These are phyloP conservation scores for Trametes cinnabarina DNA, from an alignment of 768 basidiomycete genomes.

Conservation along the genomic window DNA sequence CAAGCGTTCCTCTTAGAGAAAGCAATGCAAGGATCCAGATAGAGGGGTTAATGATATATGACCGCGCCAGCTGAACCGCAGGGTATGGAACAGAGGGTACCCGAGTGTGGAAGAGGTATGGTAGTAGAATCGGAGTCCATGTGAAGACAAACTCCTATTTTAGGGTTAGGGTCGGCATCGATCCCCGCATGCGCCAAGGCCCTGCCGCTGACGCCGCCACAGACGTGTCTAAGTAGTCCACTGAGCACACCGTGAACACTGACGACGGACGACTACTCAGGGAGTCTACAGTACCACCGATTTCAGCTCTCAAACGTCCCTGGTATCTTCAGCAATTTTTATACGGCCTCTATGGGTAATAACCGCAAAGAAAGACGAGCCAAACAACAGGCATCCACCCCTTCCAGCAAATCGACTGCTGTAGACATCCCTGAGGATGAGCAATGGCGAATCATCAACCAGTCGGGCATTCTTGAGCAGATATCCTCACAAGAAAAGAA, in stretches of 20 bases:
- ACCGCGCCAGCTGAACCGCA: too few species aligned
- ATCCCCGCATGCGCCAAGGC: background rate
- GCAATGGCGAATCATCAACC: conserved; percentile 72
- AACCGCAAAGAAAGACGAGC: conserved; percentile 19
- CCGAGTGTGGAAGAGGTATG: background rate
- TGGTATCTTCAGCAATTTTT: too few species aligned
- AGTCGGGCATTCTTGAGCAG: conserved; percentile 47
- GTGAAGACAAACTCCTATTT: background rate
- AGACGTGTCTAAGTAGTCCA: too few species aligned
- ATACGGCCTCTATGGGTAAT: conserved; percentile 27
- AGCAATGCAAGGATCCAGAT: too few species aligned
- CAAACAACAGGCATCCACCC: background rate
- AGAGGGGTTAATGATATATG: too few species aligned
- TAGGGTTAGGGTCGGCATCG: conserved; percentile 7
- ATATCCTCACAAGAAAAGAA: background rate
- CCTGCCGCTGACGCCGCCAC: background rate
- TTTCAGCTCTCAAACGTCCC: too few species aligned
- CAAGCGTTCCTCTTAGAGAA: too few species aligned
- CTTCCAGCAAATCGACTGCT: background rate
- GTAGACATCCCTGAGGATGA: conserved; percentile 67
- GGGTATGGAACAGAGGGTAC: too few species aligned
- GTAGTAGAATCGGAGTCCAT: too few species aligned
- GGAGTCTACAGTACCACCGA: too few species aligned
- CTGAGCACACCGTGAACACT: too few species aligned
- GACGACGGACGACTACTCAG: too few species aligned